Evolutionary conservation across 78 protist genomes (phyloP).

Genomic region (Dictyostelium capitatum): DNA sequence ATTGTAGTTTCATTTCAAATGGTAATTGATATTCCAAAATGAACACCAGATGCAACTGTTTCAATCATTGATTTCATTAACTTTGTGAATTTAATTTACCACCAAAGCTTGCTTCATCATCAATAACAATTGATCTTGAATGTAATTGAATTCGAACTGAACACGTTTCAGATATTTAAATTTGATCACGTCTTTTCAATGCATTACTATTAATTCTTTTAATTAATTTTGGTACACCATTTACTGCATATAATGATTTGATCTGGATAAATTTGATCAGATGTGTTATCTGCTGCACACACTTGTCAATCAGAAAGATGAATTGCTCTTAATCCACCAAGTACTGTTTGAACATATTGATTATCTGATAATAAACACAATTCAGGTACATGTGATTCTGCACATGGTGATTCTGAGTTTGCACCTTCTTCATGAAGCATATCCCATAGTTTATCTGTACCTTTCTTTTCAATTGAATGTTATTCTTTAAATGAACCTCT

Average conservation of each 20-base stretch:
- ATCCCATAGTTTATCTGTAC: slow-evolving; percentile 53
- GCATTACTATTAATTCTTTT: slow-evolving; percentile 68
- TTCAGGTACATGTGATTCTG: slow-evolving; percentile 47
- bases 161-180: slow-evolving; percentile 61
- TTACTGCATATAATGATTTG: slow-evolving; percentile 67
- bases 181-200: slow-evolving; percentile 45
- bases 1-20: too few species aligned
- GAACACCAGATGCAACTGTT: slow-evolving; percentile 96
- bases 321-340: slow-evolving; percentile 61
- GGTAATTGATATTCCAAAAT: slow-evolving; percentile 97
- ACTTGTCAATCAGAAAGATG: slow-evolving; percentile 66
- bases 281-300: slow-evolving; percentile 74
- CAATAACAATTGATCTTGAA: slow-evolving; percentile 92
- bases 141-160: slow-evolving; percentile 35
- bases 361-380: slow-evolving; percentile 64
- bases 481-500: slow-evolving; percentile 85
- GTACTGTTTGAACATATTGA: slow-evolving; percentile 67
- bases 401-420: too few species aligned
- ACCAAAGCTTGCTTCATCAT: slow-evolving; percentile 97
- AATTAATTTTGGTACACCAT: slow-evolving; percentile 63
- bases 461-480: slow-evolving; percentile 36
- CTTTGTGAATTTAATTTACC: slow-evolving; percentile 94
- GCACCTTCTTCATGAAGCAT: slow-evolving; percentile 33
- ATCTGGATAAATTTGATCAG: slow-evolving; percentile 80
- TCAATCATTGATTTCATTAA: slow-evolving; percentile 93